phyloP scores from a whole-genome alignment of 2,329 filamentous ascomycete genomes.

The Trichoderma koningii region DNA sequence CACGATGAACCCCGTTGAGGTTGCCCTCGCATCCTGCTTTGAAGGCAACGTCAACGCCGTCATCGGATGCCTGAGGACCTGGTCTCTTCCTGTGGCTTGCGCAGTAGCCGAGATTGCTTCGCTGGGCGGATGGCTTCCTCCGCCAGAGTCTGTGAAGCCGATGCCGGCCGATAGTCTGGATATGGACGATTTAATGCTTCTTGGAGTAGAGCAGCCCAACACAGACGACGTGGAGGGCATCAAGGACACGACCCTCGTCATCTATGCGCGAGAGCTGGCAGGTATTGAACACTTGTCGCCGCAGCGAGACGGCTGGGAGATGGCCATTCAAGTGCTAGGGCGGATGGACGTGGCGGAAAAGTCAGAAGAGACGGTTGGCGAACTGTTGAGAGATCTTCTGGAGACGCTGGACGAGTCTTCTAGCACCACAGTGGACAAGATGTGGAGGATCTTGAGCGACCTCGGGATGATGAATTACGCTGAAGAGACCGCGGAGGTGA shows the following conservation, averaged over 20 bases:
- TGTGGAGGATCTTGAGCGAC: slow-evolving; percentile 75
- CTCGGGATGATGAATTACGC: slow-evolving; percentile 79
- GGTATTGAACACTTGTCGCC: slow-evolving; percentile 54
- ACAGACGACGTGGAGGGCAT: slow-evolving; percentile 64
- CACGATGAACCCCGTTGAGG: slow-evolving; percentile 72
- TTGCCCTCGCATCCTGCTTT: slow-evolving; percentile 78
- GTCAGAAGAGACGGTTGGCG: slow-evolving; percentile 72
- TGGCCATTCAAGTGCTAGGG: slow-evolving; percentile 80
- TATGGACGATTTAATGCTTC: slow-evolving; percentile 79
- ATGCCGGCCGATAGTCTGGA: slow-evolving; percentile 69
- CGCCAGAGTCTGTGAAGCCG: slow-evolving; percentile 43
- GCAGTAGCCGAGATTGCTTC: slow-evolving; percentile 81
- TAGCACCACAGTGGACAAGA: slow-evolving; percentile 73
- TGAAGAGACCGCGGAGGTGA: slow-evolving; percentile 78
- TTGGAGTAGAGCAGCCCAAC: slow-evolving; percentile 65
- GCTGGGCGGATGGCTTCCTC: slow-evolving; percentile 79
- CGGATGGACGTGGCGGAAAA: slow-evolving; percentile 73
- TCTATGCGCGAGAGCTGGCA: slow-evolving; percentile 72
- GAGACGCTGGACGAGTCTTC: slow-evolving; percentile 64
- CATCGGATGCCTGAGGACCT: slow-evolving; percentile 71
- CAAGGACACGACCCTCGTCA: slow-evolving; percentile 76
- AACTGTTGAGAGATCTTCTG: slow-evolving; percentile 70
- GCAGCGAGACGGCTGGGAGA: slow-evolving; percentile 77
- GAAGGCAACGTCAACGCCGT: slow-evolving; percentile 80
- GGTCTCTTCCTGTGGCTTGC: slow-evolving; percentile 78